A percentile compares a stretch with the other conserved stretches of the same genome.
Evolutionary conservation across 257 asterid species (phyloP).

Genomic region (Solanum bukasovii): DNA sequence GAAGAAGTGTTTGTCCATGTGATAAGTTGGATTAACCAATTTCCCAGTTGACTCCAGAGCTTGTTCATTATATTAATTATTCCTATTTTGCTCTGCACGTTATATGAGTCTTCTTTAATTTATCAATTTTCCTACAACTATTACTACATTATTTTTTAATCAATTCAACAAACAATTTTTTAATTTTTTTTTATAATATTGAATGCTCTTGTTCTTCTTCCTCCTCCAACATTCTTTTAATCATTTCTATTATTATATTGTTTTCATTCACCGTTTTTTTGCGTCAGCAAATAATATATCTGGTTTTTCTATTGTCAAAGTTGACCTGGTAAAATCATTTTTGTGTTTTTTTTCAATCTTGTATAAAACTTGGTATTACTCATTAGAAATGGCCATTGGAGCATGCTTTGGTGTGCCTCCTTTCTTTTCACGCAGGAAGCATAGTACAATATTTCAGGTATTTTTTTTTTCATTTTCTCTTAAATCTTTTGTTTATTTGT

Average conservation of each 20-base stretch:
- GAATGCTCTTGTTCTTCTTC: slow-evolving; percentile 7
- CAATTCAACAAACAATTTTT: background rate
- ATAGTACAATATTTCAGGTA: background rate
- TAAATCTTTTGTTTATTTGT: background rate
- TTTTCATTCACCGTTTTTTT: background rate
- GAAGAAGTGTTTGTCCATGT: slow-evolving; percentile 20
- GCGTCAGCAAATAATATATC: background rate
- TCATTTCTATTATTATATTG: background rate
- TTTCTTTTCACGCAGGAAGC: slow-evolving; percentile 5
- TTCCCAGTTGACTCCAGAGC: slow-evolving; percentile 1
- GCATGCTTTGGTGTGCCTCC: slow-evolving; percentile 3
- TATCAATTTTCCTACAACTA: background rate
- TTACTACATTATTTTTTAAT: background rate
- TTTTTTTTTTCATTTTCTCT: background rate
- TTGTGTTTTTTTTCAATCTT: background rate
- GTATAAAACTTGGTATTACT: background rate
- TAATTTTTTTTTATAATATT: background rate
- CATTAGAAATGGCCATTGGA: background rate
- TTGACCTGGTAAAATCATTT: background rate
- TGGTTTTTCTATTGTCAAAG: background rate
- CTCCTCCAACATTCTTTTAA: background rate
- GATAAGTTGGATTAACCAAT: slow-evolving; percentile 1
- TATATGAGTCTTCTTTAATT: background rate
- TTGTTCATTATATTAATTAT: slow-evolving; percentile 1
- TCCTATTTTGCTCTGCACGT: slow-evolving; percentile 19